Base-by-base conservation (phyloP, 169 alveolate genomes). In the Plasmodium gallinaceum region DNA sequence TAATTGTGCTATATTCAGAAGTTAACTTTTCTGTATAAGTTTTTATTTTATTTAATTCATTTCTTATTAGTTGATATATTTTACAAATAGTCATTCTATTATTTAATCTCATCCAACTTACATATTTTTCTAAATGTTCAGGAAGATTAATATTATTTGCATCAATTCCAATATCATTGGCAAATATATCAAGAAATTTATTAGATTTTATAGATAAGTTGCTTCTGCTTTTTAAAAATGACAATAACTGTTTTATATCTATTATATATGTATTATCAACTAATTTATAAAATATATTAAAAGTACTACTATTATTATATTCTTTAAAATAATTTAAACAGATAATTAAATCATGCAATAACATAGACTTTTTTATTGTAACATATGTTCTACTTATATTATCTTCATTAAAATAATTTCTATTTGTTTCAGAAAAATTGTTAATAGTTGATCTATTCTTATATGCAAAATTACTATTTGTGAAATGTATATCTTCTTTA, bases 31-130 rank as follows among this genome's bases (percentile, higher is more conserved):
- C 43, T 8, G 91, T 16, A 26, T 83, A 83, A 46, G 32, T 66
- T 83, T 68, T 68, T 85, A 83, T 69, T 83, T 83, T 68, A 2
- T 72, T 71, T 42, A 83, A 39, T 68, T 83, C 86, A 39, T 61
- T 70, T 57, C 39, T 57, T 32, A 83, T 18, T 7, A 62, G 22
- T 39, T 68, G 61, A 48, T 24, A 57, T 39, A 83, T 83, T 45
- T 83, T 83, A 22, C 86, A 83, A 12, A 83, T 20, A 32, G 48
- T 83, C 86, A 83, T 83, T 68, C 91, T 39, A 46, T 46, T 83
- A 20, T 83, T 83, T 39, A 83, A 48, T 70, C 91, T 76, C 91
- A 83, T 66, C 91, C 91, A 83, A 48, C 91, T 83, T 69, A 83
- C 91, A 48, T 83, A 83, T 46, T 83, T 83, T 69, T 83, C 91